Conservation (phyloP, 2,329 filamentous ascomycete genomes). For the Chalaropsis thielavioides region DNA sequence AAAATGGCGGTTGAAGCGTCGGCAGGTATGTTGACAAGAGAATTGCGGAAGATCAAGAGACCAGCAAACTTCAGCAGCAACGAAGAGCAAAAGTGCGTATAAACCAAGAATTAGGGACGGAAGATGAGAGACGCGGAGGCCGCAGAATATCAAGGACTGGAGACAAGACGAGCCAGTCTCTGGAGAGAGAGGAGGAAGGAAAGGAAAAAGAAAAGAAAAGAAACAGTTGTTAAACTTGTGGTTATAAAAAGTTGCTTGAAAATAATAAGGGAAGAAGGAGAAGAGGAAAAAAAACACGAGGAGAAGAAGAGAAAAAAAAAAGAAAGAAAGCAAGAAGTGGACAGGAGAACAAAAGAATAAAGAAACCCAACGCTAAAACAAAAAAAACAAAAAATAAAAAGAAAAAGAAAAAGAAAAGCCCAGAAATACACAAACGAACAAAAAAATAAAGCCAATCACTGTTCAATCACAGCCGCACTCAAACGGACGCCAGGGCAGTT, state of each 20-base stretch:
- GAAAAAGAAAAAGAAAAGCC: background rate
- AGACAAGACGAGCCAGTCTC: constrained; percentile 11
- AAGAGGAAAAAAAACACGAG: background rate
- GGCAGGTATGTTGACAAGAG: background rate
- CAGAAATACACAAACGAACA: background rate
- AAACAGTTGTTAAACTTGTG: background rate
- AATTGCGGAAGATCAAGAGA: background rate
- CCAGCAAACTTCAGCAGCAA: constrained; percentile 9
- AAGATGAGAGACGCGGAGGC: constrained; percentile 6
- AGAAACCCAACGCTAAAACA: background rate
- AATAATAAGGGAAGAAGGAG: background rate
- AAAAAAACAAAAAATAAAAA: background rate
- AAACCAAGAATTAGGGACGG: constrained; percentile 1
- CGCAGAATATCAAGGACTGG: constrained; percentile 12
- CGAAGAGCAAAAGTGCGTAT: constrained; percentile 11
- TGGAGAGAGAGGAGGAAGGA: background rate
- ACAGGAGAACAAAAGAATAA: background rate
- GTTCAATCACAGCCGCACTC: background rate
- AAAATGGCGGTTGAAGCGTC: background rate
- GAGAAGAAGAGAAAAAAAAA: background rate
- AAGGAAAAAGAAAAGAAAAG: constrained; percentile 2
- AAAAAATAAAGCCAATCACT: background rate
- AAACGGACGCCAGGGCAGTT: background rate
- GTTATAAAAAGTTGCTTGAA: constrained; percentile 7
- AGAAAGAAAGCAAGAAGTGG: background rate